phyloP scores from a whole-genome alignment of 768 basidiomycete genomes.

The Boletellus sp. region DNA sequence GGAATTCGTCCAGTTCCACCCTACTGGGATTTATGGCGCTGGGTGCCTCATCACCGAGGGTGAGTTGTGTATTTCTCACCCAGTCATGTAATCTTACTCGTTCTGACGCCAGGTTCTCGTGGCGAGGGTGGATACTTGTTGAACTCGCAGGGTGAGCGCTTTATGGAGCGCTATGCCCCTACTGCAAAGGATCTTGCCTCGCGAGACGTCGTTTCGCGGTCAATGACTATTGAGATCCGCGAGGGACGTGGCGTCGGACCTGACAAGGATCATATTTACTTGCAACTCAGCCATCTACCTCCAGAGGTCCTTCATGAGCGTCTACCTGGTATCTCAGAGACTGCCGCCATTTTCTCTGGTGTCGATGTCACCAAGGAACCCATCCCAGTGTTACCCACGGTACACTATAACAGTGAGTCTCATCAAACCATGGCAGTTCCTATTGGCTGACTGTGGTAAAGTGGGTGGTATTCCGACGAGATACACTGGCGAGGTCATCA shows the following conservation, averaged over 20 bases:
- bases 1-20: constrained; percentile 99
- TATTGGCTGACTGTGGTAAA: constrained; percentile 29
- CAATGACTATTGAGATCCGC: constrained; percentile 98
- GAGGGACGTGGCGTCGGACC: constrained; percentile 99
- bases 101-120: constrained; percentile 68
- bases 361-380: constrained; percentile 99
- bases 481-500: constrained; percentile 97
- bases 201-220: constrained; percentile 98
- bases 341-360: constrained; percentile 96
- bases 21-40: constrained; percentile 98
- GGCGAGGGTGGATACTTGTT: constrained; percentile 98
- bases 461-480: constrained; percentile 99
- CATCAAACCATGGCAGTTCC: not conserved
- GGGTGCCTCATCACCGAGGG: constrained; percentile 99
- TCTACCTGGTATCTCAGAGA: constrained; percentile 98
- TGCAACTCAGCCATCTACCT: constrained; percentile 96
- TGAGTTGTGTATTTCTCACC: constrained; percentile 27
- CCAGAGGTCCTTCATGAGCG: constrained; percentile 94
- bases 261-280: constrained; percentile 94
- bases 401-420: constrained; percentile 94
- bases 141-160: constrained; percentile 98
- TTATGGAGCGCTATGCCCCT: constrained; percentile 99
- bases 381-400: constrained; percentile 96
- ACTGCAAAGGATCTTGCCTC: constrained; percentile 99
- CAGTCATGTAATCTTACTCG: not conserved